Percentiles rank a stretch among this genome's conserved stretches.
Evolutionary conservation across 2,329 filamentous ascomycete species (phyloP).

Genomic region (Dothiorella sarmentorum): DNA sequence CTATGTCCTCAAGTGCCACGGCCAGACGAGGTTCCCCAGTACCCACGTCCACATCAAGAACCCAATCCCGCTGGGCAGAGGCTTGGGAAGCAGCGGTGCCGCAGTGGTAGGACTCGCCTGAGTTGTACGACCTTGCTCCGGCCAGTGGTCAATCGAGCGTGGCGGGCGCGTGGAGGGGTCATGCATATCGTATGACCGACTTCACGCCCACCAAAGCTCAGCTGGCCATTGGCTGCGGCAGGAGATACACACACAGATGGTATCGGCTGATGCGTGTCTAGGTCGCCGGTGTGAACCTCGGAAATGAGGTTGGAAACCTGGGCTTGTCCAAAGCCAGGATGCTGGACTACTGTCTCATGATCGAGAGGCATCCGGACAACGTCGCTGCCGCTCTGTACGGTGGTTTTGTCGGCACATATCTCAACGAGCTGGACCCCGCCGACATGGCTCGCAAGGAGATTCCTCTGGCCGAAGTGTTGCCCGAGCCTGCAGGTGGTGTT

Average conservation of each 20-base stretch:
- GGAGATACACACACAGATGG: background rate
- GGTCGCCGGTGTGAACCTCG: conserved; percentile 85
- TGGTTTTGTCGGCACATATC: conserved; percentile 93
- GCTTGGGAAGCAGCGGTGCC: conserved; percentile 90
- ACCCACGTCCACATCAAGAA: conserved; percentile 95
- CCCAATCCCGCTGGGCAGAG: conserved; percentile 87
- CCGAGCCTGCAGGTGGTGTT: conserved; percentile 81
- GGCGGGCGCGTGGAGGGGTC: background rate
- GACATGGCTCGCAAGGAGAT: conserved; percentile 91
- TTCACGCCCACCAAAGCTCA: background rate
- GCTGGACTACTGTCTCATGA: conserved; percentile 97
- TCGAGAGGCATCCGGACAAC: conserved; percentile 54
- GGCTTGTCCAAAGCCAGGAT: conserved; percentile 74
- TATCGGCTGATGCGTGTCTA: conserved; percentile 14
- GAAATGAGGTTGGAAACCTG: conserved; percentile 81
- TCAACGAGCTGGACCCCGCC: conserved; percentile 85
- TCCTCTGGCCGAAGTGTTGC: conserved; percentile 87
- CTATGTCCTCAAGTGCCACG: conserved; percentile 91
- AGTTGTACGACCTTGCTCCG: background rate
- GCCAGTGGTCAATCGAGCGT: background rate
- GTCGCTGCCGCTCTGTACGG: conserved; percentile 93
- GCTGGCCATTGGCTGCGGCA: conserved; percentile 5
- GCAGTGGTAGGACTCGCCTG: conserved; percentile 59
- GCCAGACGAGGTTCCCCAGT: conserved; percentile 78
- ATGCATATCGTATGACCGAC: conserved; percentile 3